Evolutionary conservation across 495 filamentous ascomycete species (phyloP).

Genomic region (Trypethelium eluteriae): DNA sequence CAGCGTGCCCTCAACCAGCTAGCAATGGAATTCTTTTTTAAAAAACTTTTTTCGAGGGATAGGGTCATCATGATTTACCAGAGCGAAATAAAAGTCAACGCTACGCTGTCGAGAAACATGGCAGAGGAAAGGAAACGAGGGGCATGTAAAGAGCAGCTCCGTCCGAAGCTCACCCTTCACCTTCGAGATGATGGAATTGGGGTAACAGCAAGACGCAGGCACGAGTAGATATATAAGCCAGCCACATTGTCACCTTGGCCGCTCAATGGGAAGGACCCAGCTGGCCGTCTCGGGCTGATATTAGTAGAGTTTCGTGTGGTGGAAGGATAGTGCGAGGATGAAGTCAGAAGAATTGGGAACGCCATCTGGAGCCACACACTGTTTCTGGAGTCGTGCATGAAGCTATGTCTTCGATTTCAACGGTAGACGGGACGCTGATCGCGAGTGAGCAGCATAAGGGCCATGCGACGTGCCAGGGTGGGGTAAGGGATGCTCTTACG

Average conservation of each 20-base stretch:
- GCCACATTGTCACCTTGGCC: conserved; percentile 27
- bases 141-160: conserved; percentile 8
- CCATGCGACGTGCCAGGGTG: conserved; percentile 1
- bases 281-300: conserved; percentile 24
- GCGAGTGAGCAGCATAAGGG: not conserved
- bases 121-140: conserved; percentile 8
- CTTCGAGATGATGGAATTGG: not conserved
- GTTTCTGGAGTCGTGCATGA: conserved; percentile 13
- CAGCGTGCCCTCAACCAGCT: conserved; percentile 10
- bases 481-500: not conserved
- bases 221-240: conserved; percentile 30
- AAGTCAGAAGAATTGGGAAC: conserved; percentile 19
- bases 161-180: conserved; percentile 29
- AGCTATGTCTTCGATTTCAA: conserved; percentile 9
- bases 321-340: conserved; percentile 25
- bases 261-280: conserved; percentile 21
- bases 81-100: conserved; percentile 6
- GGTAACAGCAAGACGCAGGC: conserved; percentile 21
- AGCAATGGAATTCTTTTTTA: not conserved
- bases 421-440: conserved; percentile 8
- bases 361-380: conserved; percentile 6
- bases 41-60: not conserved
- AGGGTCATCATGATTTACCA: conserved; percentile 5
- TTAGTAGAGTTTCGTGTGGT: conserved; percentile 31
- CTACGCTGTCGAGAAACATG: not conserved